These are phyloP conservation scores for Phytophthora sp. DNA, from an alignment of 352 stramenopile genomes.

Conservation along the genomic window DNA sequence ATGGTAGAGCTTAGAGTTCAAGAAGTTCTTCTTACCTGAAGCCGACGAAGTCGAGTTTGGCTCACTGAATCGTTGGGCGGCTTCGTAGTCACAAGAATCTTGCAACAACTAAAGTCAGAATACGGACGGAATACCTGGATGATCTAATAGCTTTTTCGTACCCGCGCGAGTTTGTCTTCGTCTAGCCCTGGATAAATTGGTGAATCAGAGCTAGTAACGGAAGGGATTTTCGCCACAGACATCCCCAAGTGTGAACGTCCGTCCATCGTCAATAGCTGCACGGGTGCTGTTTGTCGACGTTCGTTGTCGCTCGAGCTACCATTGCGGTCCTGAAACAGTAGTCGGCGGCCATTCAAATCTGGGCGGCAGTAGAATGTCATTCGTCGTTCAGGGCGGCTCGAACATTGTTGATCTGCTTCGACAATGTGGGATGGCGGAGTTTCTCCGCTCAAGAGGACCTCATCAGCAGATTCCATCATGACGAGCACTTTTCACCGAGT, in stretches of 20 bases:
- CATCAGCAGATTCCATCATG: constrained; percentile 49
- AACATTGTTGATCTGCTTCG: constrained; percentile 1
- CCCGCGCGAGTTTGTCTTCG: constrained; percentile 22
- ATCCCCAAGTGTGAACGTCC: constrained; percentile 52
- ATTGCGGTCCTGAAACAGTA: constrained; percentile 48
- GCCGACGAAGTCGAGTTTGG: constrained; percentile 37
- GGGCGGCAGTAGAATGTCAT: constrained; percentile 58
- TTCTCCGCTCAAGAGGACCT: constrained; percentile 24
- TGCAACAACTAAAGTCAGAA: background rate
- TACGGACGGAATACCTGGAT: background rate
- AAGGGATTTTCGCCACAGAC: constrained; percentile 8
- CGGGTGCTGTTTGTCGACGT: constrained; percentile 27
- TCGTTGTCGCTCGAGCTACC: background rate
- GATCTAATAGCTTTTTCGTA: background rate
- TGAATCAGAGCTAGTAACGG: background rate
- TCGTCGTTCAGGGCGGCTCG: constrained; percentile 15
- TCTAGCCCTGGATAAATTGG: constrained; percentile 3
- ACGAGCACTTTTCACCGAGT: background rate
- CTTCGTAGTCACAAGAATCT: constrained; percentile 57
- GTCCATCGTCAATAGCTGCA: constrained; percentile 58
- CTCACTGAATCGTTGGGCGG: constrained; percentile 36
- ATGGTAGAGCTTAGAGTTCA: background rate
- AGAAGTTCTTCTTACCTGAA: constrained; percentile 23
- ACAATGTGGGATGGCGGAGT: constrained; percentile 9
- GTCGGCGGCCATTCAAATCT: constrained; percentile 45